Base-by-base conservation (phyloP, 768 basidiomycete genomes). In the Artomyces pyxidatus region DNA sequence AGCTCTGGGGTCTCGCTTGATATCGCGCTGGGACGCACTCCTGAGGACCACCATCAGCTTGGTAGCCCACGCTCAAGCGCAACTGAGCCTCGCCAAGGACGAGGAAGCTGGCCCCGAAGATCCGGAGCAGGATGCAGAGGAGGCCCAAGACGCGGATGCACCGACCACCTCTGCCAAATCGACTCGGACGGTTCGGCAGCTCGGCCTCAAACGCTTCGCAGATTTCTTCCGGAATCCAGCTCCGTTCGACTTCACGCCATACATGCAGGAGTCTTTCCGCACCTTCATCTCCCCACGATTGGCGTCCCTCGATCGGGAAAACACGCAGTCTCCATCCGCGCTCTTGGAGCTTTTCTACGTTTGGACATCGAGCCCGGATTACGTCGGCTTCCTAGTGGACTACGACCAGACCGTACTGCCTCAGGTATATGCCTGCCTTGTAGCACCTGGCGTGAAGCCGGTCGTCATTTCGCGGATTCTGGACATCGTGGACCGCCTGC, bases 301-400 rank as follows among this genome's bases (percentile, higher is more conserved):
- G 21, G 68, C 78, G 0, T 64, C 69, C 3, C 71, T 98, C 22
- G 83, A 86, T 51, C 72, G 67, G 37, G 96, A 98, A 65, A 98
- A 94, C 58, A 89, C 86, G 0, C 95, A 97, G 63, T 76, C 89
- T 0, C 93, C 95, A 0, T 95, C 93, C 0, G 82, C 88, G 0
- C 71, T 95, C 16, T 69, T 99, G 37, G 92, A 96, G 32, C 71
- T 97, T 19, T 87, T 96, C 66, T 75, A 81, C 50, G 68, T 76
- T 6, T 94, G 93, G 87, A 78, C 88, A 0, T 62, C 71, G 14
- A 71, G 76, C 16, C 70, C 68, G 2, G 71, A 80, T 11, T 76
- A 81, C 51, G 71, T 76, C n/a, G 61, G 62, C 8, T 83, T 80
- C 62, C 71, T 98, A 23, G 81, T 84, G 39, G 69, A 78, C 21